These are phyloP conservation scores for Fusarium oligoseptatum DNA, from an alignment of 2,329 filamentous ascomycete species.

Conservation along the genomic window DNA sequence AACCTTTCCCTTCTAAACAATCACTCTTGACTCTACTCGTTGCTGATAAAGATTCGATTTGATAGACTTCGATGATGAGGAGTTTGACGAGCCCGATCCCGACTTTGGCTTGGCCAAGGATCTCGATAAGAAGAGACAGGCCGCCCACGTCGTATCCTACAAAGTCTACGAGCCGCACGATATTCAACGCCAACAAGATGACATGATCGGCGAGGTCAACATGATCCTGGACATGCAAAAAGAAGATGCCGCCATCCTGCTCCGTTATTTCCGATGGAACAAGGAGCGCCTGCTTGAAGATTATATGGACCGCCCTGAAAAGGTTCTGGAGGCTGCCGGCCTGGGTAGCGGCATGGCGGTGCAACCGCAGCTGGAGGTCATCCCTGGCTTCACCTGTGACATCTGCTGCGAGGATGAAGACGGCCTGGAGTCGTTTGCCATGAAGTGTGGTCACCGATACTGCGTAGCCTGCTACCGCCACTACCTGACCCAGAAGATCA, in stretches of 20 bases:
- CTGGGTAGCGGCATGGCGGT: constrained; percentile 74
- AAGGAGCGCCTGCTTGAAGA: constrained; percentile 94
- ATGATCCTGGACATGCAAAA: constrained; percentile 90
- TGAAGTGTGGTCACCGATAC: constrained; percentile 95
- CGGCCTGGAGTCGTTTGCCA: constrained; percentile 85
- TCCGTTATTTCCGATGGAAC: constrained; percentile 94
- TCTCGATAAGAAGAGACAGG: constrained; percentile 76
- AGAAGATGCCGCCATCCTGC: constrained; percentile 90
- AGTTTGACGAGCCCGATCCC: constrained; percentile 69
- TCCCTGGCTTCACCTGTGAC: constrained; percentile 87
- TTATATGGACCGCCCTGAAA: constrained; percentile 91
- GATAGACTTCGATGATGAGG: constrained; percentile 69
- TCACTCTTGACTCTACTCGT: constrained; percentile 1
- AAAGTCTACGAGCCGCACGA: constrained; percentile 84
- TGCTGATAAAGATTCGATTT: constrained; percentile 28
- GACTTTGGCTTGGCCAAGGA: constrained; percentile 71
- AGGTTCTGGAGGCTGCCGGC: constrained; percentile 86
- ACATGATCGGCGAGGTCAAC: constrained; percentile 89
- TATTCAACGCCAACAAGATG: constrained; percentile 87
- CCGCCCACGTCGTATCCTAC: constrained; percentile 86
- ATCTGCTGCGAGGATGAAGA: constrained; percentile 95
- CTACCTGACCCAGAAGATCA: constrained; percentile 93
- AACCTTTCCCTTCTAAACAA: constrained; percentile 29
- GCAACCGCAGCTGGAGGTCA: constrained; percentile 75
- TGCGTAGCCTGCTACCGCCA: constrained; percentile 93